Percentiles rank a stretch among this genome's conserved stretches.
These are phyloP conservation scores for Fusarium virguliforme DNA, from an alignment of 2,329 filamentous ascomycete genomes.

Conservation along the genomic window DNA sequence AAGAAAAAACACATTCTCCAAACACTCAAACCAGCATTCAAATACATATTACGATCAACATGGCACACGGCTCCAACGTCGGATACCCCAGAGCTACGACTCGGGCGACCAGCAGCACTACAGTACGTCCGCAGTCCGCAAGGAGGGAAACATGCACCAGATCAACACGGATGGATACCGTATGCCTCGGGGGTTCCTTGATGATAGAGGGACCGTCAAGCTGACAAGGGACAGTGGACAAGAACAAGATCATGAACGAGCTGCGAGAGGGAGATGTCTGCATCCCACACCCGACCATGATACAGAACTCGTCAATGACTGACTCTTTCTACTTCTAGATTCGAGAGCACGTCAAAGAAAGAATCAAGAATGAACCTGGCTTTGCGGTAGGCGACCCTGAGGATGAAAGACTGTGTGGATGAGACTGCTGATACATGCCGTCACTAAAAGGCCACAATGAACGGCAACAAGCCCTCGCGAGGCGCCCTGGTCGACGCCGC, in stretches of 20 bases:
- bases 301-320: neutral
- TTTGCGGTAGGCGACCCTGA: slow-evolving; percentile 10
- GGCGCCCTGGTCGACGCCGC: slow-evolving; percentile 33
- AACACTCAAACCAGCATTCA: neutral
- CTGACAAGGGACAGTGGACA: slow-evolving; percentile 13
- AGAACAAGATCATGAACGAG: slow-evolving; percentile 36
- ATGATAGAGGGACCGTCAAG: rapidly evolving
- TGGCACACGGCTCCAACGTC: slow-evolving; percentile 33
- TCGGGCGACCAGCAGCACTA: slow-evolving; percentile 35
- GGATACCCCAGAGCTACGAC: slow-evolving; percentile 32
- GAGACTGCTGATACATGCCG: rapidly evolving
- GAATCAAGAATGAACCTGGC: slow-evolving; percentile 37
- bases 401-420: too few species aligned
- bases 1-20: neutral
- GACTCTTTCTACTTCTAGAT: slow-evolving; percentile 14
- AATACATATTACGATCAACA: neutral
- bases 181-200: neutral
- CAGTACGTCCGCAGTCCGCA: slow-evolving; percentile 17
- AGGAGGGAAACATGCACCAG: slow-evolving; percentile 22
- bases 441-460: slow-evolving; percentile 27
- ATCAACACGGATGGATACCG: slow-evolving; percentile 35
- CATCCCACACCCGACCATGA: rapidly evolving
- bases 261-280: slow-evolving; percentile 28
- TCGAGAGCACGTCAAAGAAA: slow-evolving; percentile 19
- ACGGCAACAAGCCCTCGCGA: slow-evolving; percentile 33